These are phyloP conservation scores for Cenchrus fungigraminus DNA, from an alignment of 176 grass and related monocot species.

Conservation along the genomic window DNA sequence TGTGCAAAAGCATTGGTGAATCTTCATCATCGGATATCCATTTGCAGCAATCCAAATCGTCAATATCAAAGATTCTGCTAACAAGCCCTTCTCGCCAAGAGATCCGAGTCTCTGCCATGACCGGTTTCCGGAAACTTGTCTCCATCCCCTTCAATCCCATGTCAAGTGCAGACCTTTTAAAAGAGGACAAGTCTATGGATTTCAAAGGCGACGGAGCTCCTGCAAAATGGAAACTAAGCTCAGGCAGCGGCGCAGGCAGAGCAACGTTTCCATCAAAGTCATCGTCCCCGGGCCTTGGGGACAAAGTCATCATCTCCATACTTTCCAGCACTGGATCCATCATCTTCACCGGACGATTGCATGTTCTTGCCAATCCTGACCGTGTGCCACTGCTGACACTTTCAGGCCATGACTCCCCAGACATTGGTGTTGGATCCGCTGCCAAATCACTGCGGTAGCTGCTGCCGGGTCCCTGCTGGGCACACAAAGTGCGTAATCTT, in stretches of 20 bases:
- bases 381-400: conserved; percentile 8
- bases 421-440: conserved; percentile 23
- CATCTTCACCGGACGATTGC: conserved; percentile 21
- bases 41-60: conserved; percentile 68
- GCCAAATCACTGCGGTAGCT: conserved; percentile 14
- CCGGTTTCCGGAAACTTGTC: conserved; percentile 23
- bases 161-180: conserved; percentile 57
- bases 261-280: conserved; percentile 31
- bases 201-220: conserved; percentile 43
- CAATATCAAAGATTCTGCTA: conserved; percentile 92
- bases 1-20: conserved; percentile 45
- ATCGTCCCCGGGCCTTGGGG: conserved; percentile 37
- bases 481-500: conserved; percentile 41
- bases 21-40: conserved; percentile 89
- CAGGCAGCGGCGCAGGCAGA: conserved; percentile 41
- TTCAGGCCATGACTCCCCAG: conserved; percentile 37
- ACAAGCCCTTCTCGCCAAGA: conserved; percentile 91
- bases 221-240: conserved; percentile 76
- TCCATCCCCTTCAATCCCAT: conserved; percentile 41
- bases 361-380: conserved; percentile 38
- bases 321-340: conserved; percentile 62
- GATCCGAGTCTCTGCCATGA: conserved; percentile 52
- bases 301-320: conserved; percentile 60
- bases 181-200: conserved; percentile 72
- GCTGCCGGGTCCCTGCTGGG: conserved; percentile 44